Percentiles rank a stretch among this genome's conserved stretches.
These are phyloP conservation scores for Phytophthora agathidicida DNA, from an alignment of 352 stramenopile genomes.

Conservation along the genomic window DNA sequence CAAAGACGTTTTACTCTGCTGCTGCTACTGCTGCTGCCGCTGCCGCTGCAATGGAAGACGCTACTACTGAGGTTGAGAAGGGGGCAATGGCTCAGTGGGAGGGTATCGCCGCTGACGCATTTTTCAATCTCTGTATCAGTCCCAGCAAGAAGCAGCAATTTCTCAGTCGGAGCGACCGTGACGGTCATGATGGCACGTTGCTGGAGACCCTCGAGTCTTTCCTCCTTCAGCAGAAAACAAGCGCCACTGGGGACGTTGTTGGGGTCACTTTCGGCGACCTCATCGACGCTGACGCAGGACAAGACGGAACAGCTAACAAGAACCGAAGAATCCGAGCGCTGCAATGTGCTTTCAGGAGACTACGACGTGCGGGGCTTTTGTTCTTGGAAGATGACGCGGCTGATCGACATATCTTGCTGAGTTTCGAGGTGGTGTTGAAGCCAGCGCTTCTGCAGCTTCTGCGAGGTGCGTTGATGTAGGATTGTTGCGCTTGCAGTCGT, in stretches of 20 bases:
- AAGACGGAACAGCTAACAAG: conserved; percentile 7
- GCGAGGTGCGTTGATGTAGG: conserved; percentile 36
- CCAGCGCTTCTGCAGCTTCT: conserved; percentile 51
- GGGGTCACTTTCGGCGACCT: conserved; percentile 30
- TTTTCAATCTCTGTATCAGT: conserved; percentile 49
- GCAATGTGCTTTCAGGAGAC: conserved; percentile 48
- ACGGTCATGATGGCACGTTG: conserved; percentile 37
- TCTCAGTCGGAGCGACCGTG: conserved; percentile 14
- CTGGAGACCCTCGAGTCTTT: conserved; percentile 44
- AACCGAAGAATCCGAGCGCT: conserved; percentile 32
- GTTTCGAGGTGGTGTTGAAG: conserved; percentile 46
- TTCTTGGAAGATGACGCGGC: conserved; percentile 59
- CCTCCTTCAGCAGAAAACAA: conserved; percentile 32
- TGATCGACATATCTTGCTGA: conserved; percentile 67
- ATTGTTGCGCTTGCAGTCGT: no score
- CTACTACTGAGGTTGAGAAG: no score
- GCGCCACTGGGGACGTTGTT: not conserved
- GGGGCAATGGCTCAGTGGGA: conserved; percentile 40
- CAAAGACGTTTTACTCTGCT: conserved; percentile 44
- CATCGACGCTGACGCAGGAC: not conserved
- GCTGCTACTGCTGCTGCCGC: not conserved
- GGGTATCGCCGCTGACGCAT: conserved; percentile 38
- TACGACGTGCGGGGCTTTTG: conserved; percentile 55
- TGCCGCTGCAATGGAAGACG: no score
- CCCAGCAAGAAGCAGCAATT: conserved; percentile 35